A percentile compares a stretch with the other conserved stretches of the same genome.
Conservation (phyloP, 805 yeast species). For the Soucietia sequanensis region DNA sequence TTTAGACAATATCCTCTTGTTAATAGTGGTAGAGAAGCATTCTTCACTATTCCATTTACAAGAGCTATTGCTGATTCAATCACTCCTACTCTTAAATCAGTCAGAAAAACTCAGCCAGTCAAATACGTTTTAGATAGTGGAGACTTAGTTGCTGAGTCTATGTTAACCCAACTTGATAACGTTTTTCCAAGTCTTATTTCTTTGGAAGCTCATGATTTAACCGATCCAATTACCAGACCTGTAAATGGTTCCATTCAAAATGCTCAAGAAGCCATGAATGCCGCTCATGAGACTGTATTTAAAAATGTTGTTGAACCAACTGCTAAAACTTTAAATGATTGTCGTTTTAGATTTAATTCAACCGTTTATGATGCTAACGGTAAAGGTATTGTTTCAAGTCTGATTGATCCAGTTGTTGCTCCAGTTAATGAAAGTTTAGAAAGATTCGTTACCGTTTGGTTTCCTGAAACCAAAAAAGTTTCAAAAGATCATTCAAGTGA, state of each 20-base stretch:
- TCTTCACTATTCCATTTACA: constrained; percentile 36
- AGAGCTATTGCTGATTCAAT: constrained; percentile 28
- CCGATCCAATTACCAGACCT: constrained; percentile 53
- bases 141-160: constrained; percentile 47
- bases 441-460: constrained; percentile 38
- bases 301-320: constrained; percentile 44
- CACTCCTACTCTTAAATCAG: constrained; percentile 21
- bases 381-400: constrained; percentile 60
- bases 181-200: constrained; percentile 60
- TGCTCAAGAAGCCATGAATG: constrained; percentile 7
- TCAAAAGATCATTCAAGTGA: constrained; percentile 54
- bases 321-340: constrained; percentile 43
- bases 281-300: constrained; percentile 9
- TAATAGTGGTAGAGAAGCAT: constrained; percentile 34
- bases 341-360: constrained; percentile 51
- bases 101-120: constrained; percentile 29
- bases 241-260: constrained; percentile 19
- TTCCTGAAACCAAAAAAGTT: constrained; percentile 45
- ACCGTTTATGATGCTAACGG: constrained; percentile 58
- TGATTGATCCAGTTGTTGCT: constrained; percentile 57
- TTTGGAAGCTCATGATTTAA: constrained; percentile 47
- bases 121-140: constrained; percentile 52
- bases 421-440: constrained; percentile 61
- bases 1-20: constrained; percentile 49
- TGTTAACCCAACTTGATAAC: constrained; percentile 57